These are phyloP conservation scores for Xenoacremonium recifei DNA, from an alignment of 2,329 filamentous ascomycete species.

Conservation along the genomic window DNA sequence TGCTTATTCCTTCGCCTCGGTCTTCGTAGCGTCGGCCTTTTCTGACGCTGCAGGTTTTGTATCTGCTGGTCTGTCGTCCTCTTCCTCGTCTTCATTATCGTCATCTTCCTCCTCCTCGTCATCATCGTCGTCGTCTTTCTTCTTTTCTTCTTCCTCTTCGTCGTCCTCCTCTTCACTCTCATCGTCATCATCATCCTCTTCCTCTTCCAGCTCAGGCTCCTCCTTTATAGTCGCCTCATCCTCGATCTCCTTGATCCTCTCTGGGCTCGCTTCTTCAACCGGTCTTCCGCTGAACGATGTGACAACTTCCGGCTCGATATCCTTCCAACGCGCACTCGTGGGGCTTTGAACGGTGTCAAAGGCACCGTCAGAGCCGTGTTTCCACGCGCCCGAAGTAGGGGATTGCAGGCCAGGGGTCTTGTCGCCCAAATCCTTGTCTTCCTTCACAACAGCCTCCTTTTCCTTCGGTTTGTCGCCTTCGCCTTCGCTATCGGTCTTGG, in stretches of 20 bases:
- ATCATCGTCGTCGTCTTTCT: constrained; percentile 23
- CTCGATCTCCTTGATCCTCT: constrained; percentile 38
- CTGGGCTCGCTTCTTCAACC: constrained; percentile 32
- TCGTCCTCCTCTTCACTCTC: constrained; percentile 26
- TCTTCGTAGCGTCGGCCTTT: constrained; percentile 5
- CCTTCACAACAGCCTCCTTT: constrained; percentile 7
- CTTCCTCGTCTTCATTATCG: constrained; percentile 9
- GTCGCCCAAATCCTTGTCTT: background rate
- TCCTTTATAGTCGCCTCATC: constrained; percentile 38
- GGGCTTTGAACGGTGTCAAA: constrained; percentile 41
- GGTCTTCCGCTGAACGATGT: constrained; percentile 22
- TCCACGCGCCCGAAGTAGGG: constrained; percentile 45
- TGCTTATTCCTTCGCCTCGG: constrained; percentile 9
- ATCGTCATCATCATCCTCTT: constrained; percentile 31
- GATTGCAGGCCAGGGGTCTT: constrained; percentile 31
- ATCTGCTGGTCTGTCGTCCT: constrained; percentile 1
- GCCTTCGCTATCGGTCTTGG: constrained; percentile 5
- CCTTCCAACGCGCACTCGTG: constrained; percentile 41
- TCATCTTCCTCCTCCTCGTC: constrained; percentile 21
- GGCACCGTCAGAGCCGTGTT: constrained; percentile 23
- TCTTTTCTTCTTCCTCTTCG: constrained; percentile 26
- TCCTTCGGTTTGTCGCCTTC: constrained; percentile 2
- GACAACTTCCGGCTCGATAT: constrained; percentile 17
- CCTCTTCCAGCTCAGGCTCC: constrained; percentile 34
- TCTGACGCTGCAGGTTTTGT: constrained; percentile 1